Evolutionary conservation across 2,329 filamentous ascomycete species (phyloP), one percentile per base, ranked within the genome.

Genomic region (Fusarium sp.): DNA sequence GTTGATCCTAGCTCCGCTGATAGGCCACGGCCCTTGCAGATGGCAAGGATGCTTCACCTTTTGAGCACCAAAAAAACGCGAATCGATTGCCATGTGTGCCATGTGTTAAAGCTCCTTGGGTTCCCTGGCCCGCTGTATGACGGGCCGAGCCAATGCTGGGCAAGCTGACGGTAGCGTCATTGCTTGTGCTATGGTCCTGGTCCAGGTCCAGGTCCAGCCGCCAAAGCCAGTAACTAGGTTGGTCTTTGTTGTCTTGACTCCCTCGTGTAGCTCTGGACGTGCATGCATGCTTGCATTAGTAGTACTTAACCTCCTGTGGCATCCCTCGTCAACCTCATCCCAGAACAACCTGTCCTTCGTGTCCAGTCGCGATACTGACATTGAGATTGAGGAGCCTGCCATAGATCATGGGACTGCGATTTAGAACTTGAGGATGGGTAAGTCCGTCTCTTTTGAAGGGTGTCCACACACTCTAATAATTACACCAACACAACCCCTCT

Each of bases 341-440:
- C 35, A 46, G 57, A 46, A 31, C 58, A 45, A 55, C 36, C 39
- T 40, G 39, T 50, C 35, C 48, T 36, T 57, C 26, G 35, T 57
- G 34, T 45, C 19, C 41, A 67, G 65, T 58, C 49, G 50, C 50
- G 48, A 61, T 40, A 39, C 43, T 67, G 44, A 41, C 26, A 40
- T 61, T 50, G 36, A 61, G 45, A 67, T 64, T 52, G 44, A 38
- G 43, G 53, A 60, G 58, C 28, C 53, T 55, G 46, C 39, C 47
- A 63, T 54, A 64, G 72, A 75, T 66, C 70, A 75, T 75, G 74
- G 70, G 73, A 70, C 62, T 73, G 61, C 61, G 56, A 53, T 40
- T 61, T 58, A 69, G 66, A 58, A 72, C 68, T 69, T 72, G 66
- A 75, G 59, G 70, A 75, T 75, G 73, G 73, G 73, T 75, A 64